Base-by-base conservation (phyloP, 345 rosid genomes). In the Firmiana major region DNA sequence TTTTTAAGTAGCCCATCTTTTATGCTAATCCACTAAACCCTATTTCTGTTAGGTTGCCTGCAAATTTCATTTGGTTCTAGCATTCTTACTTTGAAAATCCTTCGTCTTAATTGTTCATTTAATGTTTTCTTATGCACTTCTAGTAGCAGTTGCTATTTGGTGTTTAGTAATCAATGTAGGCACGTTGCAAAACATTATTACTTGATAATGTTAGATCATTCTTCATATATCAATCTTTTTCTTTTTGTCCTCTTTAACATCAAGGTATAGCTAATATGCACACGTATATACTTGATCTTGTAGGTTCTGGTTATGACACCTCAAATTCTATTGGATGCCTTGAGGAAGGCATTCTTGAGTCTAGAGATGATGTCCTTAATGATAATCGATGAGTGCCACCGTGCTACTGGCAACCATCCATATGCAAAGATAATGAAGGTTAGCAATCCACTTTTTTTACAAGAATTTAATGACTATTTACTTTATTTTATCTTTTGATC, bases 231-330 rank as follows among this genome's bases (percentile, higher is more conserved):
- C 9, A 22, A 9, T 68, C 3, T 17, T 34, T 71, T 31, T 34
- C 1, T 3, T 51, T 57, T 1, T 55, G 17, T 19, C 51, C 34
- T 3, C 19, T 55, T 17, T 38, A 54, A 22, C 16, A 15, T 57
- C 7, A 42, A 40, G 42, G 28, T 17, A 9, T 31, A 19, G 49
- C 40, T 59, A 53, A 38, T 22, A 11, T 15, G 17, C 10, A 22
- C 42, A 2, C 59, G 5, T 15, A 6, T 15, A 66, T 70, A 24
- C 12, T 36, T 63, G 64, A n/a, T 78, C 65, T 75, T 78, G 64
- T 77, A 93, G 99, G 94, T 96, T 57, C 65, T 96, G 73, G 98
- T 96, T 62, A 92, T 96, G 98, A 96, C 97, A 76, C 98, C 98
- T 21, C 98, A 93, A 59, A 85, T 93, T 80, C 87, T 96, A 46